Evolutionary conservation across 352 stramenopile species (phyloP).

Genomic region (Pelagophyceae sp.): DNA sequence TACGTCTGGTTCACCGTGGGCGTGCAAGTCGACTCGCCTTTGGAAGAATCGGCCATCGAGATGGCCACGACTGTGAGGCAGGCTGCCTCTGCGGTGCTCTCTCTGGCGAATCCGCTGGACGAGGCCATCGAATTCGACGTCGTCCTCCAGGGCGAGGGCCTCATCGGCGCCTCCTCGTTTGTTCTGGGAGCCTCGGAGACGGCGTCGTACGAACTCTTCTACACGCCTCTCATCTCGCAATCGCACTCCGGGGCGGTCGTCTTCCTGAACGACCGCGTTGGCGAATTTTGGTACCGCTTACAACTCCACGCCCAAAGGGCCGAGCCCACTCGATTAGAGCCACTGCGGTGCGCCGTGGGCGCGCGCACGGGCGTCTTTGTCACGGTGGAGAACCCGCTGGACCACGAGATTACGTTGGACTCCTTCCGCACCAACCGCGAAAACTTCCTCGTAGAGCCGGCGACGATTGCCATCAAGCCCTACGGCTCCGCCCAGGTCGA

Average conservation of each 20-base stretch:
- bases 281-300: conserved; percentile 85
- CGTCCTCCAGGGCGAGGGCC: conserved; percentile 62
- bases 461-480: conserved; percentile 48
- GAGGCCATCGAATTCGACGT: conserved; percentile 69
- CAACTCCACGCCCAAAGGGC: conserved; percentile 57
- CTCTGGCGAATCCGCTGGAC: conserved; percentile 72
- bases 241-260: conserved; percentile 60
- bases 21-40: conserved; percentile 45
- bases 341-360: conserved; percentile 71
- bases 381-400: conserved; percentile 74
- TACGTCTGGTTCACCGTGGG: conserved; percentile 86
- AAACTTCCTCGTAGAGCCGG: conserved; percentile 70
- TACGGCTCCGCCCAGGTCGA: conserved; percentile 58
- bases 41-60: conserved; percentile 47
- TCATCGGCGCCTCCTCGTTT: conserved; percentile 66
- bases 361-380: conserved; percentile 60
- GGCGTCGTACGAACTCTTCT: conserved; percentile 77
- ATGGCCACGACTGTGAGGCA: conserved; percentile 66
- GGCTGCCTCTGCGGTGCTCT: conserved; percentile 74
- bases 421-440: conserved; percentile 20
- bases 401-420: conserved; percentile 59
- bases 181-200: conserved; percentile 51
- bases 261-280: conserved; percentile 74
- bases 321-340: conserved; percentile 44
- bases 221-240: conserved; percentile 66